phyloP scores from a whole-genome alignment of 345 rosid species.

The Eucalyptus pauciflora region DNA sequence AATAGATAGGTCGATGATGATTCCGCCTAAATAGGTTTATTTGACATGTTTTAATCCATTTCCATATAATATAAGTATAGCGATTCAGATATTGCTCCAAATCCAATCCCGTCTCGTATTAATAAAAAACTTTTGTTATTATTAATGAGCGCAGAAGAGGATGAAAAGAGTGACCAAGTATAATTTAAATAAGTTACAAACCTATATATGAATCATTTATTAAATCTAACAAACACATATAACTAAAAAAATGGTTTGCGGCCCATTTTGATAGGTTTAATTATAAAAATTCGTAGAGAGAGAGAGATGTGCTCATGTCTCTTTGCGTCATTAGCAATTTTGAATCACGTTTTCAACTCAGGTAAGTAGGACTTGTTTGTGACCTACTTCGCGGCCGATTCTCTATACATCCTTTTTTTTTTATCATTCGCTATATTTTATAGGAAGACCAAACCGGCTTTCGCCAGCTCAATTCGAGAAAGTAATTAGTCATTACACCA shows the following conservation, averaged over 20 bases:
- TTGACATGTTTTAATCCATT: too few species aligned
- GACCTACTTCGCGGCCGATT: neutral
- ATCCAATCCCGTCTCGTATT: fast-evolving
- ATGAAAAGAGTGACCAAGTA: neutral
- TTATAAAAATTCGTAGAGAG: neutral
- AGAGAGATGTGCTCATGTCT: neutral
- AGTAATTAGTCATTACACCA: neutral
- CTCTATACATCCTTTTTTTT: too few species aligned
- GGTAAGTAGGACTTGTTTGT: neutral
- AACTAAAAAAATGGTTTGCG: too few species aligned
- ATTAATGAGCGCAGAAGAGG: too few species aligned
- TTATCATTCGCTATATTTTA: too few species aligned
- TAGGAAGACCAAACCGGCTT: neutral
- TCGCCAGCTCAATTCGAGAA: neutral
- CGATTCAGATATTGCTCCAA: too few species aligned
- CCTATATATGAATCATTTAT: too few species aligned
- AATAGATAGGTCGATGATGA: too few species aligned
- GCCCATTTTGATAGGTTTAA: neutral
- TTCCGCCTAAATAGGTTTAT: neutral
- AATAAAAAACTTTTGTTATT: too few species aligned
- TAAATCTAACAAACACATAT: fast-evolving
- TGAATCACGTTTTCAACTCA: neutral
- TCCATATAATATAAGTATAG: too few species aligned
- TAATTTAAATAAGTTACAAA: too few species aligned
- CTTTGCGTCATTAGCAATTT: neutral